Evolutionary conservation across 306 rosid species (phyloP), one percentile per base, ranked within the genome.

Genomic region (Vachellia pachyceras): DNA sequence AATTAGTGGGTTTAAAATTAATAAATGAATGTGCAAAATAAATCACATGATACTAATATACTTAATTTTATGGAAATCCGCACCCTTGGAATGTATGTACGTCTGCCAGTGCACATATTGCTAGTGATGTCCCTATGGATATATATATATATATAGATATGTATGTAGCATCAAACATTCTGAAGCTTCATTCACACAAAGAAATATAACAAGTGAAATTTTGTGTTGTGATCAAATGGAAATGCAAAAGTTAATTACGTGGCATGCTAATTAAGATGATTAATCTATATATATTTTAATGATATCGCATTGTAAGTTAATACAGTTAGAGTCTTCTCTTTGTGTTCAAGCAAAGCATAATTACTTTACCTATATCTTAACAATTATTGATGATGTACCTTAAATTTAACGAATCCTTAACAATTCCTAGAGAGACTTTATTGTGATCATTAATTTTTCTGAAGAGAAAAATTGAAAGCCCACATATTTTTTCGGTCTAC

Each of bases 111-210:
- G 33, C 33, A 29, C 33, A 29, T 29, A 2, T 39, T 20, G 5
- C 73, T 68, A 68, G 40, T 68, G 18, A 68, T 68, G 41, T 68
- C 40, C 40, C 73, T 17, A 3, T 39, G 45, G 72, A 58, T 58
- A 9, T 58, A 67, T 67, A n/a, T 1, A 29, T 29, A 29, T 29
- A 29, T 29, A 1, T n/a, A n/a, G n/a, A 67, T 67, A n/a, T 1
- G 2, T 29, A 29, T 29, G 2, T 29, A 1, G 23, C 1, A 20
- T 8, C 22, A n/a, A 41, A 10, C 7, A 41, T 0, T 44, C 33
- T 7, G 10, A 41, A 20, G 50, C 73, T 41, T 68, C 72, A 39
- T 39, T 47, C 17, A 40, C 46, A 68, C 73, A 41, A 68, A 68
- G 73, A 6, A 14, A 61, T 13, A 65, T 2, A 29, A 18, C 7